Evolutionary conservation across 2,329 filamentous ascomycete species (phyloP), one percentile per base, ranked within the genome.

Genomic region (Dactylellina drechsleri): DNA sequence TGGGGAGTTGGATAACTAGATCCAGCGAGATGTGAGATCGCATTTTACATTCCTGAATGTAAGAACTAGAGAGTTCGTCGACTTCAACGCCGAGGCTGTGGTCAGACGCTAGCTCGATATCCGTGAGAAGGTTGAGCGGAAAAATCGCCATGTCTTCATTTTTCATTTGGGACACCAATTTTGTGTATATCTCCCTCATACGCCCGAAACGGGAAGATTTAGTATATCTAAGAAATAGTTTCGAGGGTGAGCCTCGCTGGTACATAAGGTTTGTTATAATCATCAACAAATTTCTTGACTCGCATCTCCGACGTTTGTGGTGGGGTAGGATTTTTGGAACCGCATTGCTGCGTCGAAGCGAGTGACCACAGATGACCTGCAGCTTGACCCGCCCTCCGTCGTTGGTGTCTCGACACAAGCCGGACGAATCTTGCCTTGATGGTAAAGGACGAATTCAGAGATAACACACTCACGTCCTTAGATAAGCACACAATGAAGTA

Each of bases 321-420:
- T 60, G 56, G 54, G 45, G 54, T 67, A 47, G 31, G 43, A 43
- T 47, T 36, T 67, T 67, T 54, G 56, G 54, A 67, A 67, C 64
- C 59, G 36, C 54, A 54, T 28, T 53, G 64, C 59, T 54, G 56
- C 64, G 52, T 60, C 53, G 54, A 67, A 67, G 56, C 64, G 56
- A 67, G 47, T 47, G 49, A 31, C 40, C 49, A 66, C 62, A 66
- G 54, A 66, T 66, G 62, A 66, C 62, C 43, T 53, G 64, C 56
- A 67, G 64, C 54, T 67, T 67, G 47, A 47, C 64, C 54, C 43
- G 62, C 62, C 57, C 43, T 64, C 20, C 13, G n/a, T 36, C 23
- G 23, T 49, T 60, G 16, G 18, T 60, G 6, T 54, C 12, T 13
- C 52, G 16, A 31, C 13, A 54, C 15, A 28, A 54, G 12, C 13